A percentile compares a stretch with the other conserved stretches of the same genome.
These are phyloP conservation scores for Staphylotrichum tortipilum DNA, from an alignment of 495 filamentous ascomycete genomes.

Conservation along the genomic window DNA sequence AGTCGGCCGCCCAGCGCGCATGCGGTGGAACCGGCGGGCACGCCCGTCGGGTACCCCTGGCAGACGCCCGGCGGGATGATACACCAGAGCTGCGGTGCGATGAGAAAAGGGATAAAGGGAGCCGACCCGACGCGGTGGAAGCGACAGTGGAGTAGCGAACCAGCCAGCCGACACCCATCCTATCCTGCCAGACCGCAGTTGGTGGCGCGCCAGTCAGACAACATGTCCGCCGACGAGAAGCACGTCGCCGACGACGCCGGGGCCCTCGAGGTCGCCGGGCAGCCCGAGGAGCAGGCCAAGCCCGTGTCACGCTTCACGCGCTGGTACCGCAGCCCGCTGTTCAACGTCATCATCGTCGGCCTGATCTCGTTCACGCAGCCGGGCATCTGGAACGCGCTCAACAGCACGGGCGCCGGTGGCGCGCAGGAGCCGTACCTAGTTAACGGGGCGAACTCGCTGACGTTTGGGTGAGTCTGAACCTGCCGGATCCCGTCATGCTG, in stretches of 20 bases:
- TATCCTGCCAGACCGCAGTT: too few species aligned
- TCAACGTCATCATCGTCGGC: slow-evolving; percentile 48
- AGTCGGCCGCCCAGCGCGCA: too few species aligned
- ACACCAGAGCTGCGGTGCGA: too few species aligned
- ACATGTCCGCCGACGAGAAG: slow-evolving; percentile 17
- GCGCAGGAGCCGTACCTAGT: slow-evolving; percentile 47
- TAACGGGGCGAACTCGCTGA: slow-evolving; percentile 51
- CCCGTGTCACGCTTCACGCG: slow-evolving; percentile 26
- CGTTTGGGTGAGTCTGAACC: slow-evolving; percentile 29
- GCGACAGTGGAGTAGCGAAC: too few species aligned
- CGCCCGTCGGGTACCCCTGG: too few species aligned
- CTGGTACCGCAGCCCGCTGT: slow-evolving; percentile 46
- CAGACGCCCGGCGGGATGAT: background rate
- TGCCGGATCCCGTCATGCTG: too few species aligned
- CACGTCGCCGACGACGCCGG: slow-evolving; percentile 8
- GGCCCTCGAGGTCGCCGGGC: background rate
- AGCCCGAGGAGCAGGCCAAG: slow-evolving; percentile 11
- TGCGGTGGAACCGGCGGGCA: too few species aligned
- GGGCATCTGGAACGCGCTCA: slow-evolving; percentile 53
- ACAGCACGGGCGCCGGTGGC: slow-evolving; percentile 50
- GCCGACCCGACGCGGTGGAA: too few species aligned
- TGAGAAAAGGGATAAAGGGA: too few species aligned
- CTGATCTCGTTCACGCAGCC: slow-evolving; percentile 49
- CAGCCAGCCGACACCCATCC: too few species aligned
- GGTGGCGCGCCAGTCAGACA: too few species aligned